Base-by-base conservation (phyloP, 2,329 filamentous ascomycete species). In the Fusarium sp. region DNA sequence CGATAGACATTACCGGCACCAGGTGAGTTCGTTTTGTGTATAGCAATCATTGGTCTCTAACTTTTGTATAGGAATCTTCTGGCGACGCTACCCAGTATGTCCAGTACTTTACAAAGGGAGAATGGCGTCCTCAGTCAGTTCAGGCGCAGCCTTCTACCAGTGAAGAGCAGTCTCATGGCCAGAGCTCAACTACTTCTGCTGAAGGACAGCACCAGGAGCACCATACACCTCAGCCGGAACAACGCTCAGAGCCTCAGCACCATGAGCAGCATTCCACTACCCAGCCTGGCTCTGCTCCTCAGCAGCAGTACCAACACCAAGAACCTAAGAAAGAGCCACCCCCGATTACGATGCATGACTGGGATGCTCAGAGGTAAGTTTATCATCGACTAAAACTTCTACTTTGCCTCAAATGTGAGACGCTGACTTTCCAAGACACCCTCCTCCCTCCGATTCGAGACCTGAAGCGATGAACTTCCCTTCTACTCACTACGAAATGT, bases 391-490 rank as follows among this genome's bases (percentile, higher is more conserved):
- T 18, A 13, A 48, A 21, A n/a, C n/a, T 46, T 16, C 11, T 42
- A 13, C 30, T 14, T 53, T 30, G 20, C 16, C 10, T 21, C 16
- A 32, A 49, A 25, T 43, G 57, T 25, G 49, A 28, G 42, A 49
- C 13, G 18, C 67, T 74, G 45, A 75, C 61, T 48, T 59, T 51
- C 7, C 37, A 71, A 92, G 90, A 77, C 87, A 90, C 74, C 81
- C 89, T 46, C 89, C 89, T 61, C 89, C 89, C 13, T 59, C 79
- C 43, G 80, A 92, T 75, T 93, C 94, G 7, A 91, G 85, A 76
- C 94, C 94, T 11, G 96, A 98, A 84, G 95, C 94, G 9, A 84
- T 88, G 66, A 93, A 97, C 78, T 92, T 98, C 76, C 93, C 94
- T 18, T 86, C 86, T 48, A 88, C 89, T 59, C 89, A 89, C 58